Percentiles rank a stretch among this genome's conserved stretches.
phyloP scores from a whole-genome alignment of 805 yeast species.

The Metschnikowia continentalis region DNA sequence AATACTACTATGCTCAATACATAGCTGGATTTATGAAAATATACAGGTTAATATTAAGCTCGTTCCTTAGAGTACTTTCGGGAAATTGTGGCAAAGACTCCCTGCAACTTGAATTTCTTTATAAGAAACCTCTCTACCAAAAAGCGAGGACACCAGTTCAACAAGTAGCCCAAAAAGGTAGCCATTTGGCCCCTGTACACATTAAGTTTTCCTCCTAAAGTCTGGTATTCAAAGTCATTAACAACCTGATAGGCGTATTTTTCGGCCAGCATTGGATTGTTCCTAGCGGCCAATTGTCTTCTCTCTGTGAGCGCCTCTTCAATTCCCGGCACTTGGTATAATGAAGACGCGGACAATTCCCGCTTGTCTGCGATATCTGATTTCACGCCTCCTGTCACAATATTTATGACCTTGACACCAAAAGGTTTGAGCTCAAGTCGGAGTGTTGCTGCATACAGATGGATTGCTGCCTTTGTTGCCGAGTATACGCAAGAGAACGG shows the following conservation, averaged over 20 bases:
- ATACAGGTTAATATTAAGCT: too few relatives aligned
- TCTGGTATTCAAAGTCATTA: constrained; percentile 39
- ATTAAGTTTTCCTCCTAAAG: constrained; percentile 41
- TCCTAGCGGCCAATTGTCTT: constrained; percentile 54
- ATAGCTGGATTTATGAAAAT: too few relatives aligned
- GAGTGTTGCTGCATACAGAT: constrained; percentile 60
- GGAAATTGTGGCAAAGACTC: constrained; percentile 22
- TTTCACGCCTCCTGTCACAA: constrained; percentile 71
- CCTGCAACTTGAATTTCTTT: constrained; percentile 30
- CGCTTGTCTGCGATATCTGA: constrained; percentile 68
- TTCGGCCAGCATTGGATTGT: constrained; percentile 58
- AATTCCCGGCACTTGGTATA: constrained; percentile 51
- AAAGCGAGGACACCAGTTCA: constrained; percentile 43
- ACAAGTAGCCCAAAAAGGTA: constrained; percentile 28
- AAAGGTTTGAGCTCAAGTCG: constrained; percentile 68
- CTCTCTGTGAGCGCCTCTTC: constrained; percentile 46
- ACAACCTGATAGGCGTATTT: constrained; percentile 53
- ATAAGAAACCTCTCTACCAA: constrained; percentile 39
- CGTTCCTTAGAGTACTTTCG: constrained; percentile 17
- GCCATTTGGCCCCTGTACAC: constrained; percentile 55
- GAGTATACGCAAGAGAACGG: constrained; percentile 69
- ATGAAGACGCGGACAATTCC: constrained; percentile 52
- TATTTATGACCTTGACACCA: constrained; percentile 64
- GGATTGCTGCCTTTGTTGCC: constrained; percentile 72
- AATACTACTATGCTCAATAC: background rate